phyloP scores from a whole-genome alignment of 2,329 filamentous ascomycete genomes.

The Chaetomium sp. region DNA sequence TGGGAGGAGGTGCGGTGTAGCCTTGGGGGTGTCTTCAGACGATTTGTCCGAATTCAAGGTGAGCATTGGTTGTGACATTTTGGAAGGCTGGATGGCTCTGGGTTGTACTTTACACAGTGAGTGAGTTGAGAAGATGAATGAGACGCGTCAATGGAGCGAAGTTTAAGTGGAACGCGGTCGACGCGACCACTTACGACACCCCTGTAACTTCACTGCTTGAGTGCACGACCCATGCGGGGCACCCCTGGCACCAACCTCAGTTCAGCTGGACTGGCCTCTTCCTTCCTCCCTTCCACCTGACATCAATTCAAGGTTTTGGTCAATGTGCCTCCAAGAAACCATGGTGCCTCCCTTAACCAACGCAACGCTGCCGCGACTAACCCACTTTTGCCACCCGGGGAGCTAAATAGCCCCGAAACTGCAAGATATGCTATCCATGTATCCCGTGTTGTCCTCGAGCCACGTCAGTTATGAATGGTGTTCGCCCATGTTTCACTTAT shows the following conservation, averaged over 20 bases:
- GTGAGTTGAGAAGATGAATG: background rate
- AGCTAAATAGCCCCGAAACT: too few relatives aligned
- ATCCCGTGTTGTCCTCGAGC: too few relatives aligned
- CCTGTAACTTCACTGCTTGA: background rate
- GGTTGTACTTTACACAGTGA: background rate
- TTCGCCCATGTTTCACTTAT: too few relatives aligned
- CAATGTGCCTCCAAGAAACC: too few relatives aligned
- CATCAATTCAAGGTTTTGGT: background rate
- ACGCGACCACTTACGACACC: background rate
- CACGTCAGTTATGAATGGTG: too few relatives aligned
- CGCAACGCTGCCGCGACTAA: too few relatives aligned
- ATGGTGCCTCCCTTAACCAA: too few relatives aligned
- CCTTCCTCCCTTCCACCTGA: background rate
- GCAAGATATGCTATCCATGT: too few relatives aligned
- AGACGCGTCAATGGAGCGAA: slow-evolving; percentile 8
- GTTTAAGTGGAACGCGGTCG: slow-evolving; percentile 17
- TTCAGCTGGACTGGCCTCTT: background rate
- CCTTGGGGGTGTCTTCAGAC: slow-evolving; percentile 39
- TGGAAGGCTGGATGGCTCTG: background rate
- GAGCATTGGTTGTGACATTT: slow-evolving; percentile 49
- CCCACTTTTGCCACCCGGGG: too few relatives aligned
- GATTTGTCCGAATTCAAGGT: slow-evolving; percentile 37
- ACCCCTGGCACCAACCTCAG: background rate
- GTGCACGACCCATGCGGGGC: background rate
- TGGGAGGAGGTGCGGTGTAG: slow-evolving; percentile 73